Evolutionary conservation across 2,329 filamentous ascomycete genomes (phyloP).

Genomic region (Aspergillus persii): DNA sequence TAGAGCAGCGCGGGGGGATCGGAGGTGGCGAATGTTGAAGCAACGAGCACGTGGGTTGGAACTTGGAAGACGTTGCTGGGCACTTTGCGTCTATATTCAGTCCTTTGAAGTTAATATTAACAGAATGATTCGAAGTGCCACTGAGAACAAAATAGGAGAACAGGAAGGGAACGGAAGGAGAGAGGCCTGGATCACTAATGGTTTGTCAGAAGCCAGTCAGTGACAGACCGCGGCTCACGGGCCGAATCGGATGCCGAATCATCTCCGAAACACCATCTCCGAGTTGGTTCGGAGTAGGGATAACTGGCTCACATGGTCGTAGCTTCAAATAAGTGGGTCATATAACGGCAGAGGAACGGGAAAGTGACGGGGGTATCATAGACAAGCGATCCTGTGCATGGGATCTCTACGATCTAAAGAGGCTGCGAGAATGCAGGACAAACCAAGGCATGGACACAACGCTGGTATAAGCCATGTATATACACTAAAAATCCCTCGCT

Average conservation of each 20-base stretch:
- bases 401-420: too few relatives aligned
- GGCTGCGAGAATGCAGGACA: too few relatives aligned
- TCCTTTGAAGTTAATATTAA: background rate
- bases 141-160: background rate
- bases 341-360: too few relatives aligned
- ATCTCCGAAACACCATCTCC: background rate
- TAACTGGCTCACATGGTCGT: too few relatives aligned
- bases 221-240: slow-evolving; percentile 1
- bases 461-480: too few relatives aligned
- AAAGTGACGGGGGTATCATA: too few relatives aligned
- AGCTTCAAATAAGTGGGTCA: too few relatives aligned
- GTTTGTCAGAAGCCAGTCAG: slow-evolving; percentile 19
- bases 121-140: background rate
- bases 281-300: background rate
- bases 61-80: background rate
- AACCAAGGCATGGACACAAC: too few relatives aligned
- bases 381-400: too few relatives aligned
- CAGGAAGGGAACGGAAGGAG: slow-evolving; percentile 6
- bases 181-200: slow-evolving; percentile 14
- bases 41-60: background rate
- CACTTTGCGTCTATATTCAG: background rate
- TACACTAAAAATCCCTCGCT: too few relatives aligned
- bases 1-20: background rate
- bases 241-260: slow-evolving; percentile 3
- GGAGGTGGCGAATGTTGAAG: background rate